Base-by-base conservation (phyloP, 2,329 filamentous ascomycete genomes). In the Fusarium haematococcum region DNA sequence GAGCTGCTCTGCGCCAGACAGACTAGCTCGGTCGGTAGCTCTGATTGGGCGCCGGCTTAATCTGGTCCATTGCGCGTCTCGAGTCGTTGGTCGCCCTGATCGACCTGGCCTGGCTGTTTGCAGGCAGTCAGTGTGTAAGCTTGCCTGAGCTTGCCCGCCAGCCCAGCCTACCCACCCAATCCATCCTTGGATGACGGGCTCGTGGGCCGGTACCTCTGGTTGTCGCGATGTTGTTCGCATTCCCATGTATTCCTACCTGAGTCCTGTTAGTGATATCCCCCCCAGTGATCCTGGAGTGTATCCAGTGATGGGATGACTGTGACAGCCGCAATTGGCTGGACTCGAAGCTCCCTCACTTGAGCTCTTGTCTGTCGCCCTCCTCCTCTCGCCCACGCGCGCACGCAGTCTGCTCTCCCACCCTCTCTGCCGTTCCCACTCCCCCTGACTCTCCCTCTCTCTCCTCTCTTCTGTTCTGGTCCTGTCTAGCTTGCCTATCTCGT, bases 381-480 rank as follows among this genome's bases (percentile, higher is more conserved):
- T 70, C 67, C 65, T 65, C 58, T 64, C 65, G 61, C 61, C 50
- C 75, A 67, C 63, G 60, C 77, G 41, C 41, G 45, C 45, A 50
- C 45, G 45, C 45, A 71, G 70, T 60, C 69, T 67, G 45, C 74
- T 75, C 75, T 74, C 77, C 69, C 75, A 71, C 75, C 61, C 69
- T 67, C 67, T 74, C 65, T 63, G 68, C 65, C 68, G 65, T 67
- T 76, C 76, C 72, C 76, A 67, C 69, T 67, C 75, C 68, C 71
- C 65, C 52, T 69, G 65, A 60, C 66, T 73, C 56, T 60, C 70
- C 48, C 59, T 67, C 65, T 61, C 71, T 71, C 64, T 67, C 65
- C 60, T 71, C 75, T 75, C 63, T 56, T 60, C 62, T 58, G 41
- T 67, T 68, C 65, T 61, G 33, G 65, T 48, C 70, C 43, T 67